Base-by-base conservation (phyloP, 129 eudicot genomes). In the Gnaphalium uliginosum region DNA sequence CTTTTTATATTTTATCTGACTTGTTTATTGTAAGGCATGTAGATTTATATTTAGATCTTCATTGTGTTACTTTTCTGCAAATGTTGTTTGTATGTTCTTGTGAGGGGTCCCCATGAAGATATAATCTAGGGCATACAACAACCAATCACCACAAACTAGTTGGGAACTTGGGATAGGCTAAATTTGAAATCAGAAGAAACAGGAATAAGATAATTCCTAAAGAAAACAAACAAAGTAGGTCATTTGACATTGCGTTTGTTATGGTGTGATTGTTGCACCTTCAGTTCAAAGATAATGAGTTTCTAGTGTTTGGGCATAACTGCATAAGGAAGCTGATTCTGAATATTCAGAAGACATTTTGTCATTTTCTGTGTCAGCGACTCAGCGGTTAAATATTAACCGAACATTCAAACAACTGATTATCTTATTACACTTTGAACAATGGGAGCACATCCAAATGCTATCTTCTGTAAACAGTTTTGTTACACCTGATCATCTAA, bases 61-160 rank as follows among this genome's bases (percentile, higher is more conserved):
- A 18, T 32, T 30, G n/a, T 70, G 33, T 21, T 9, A n/a, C 22
- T 46, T 46, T 4, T 70, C 56, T 78, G 21, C 57, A n/a, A 60
- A n/a, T 70, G 65, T 62, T 78, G 46, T 63, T 71, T 62, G 43
- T 46, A 61, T 46, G 53, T 61, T 70, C 33, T 26, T 26, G 70
- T 27, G n/a, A 56, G 64, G 33, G 76, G 69, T 63, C 21, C 70
- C 63, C 33, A 17, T 78, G 51, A 60, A 69, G 71, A 46, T 32
- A 23, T 60, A 17, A 60, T 78, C 56, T 17, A 74, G 57, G 69
- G 17, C 57, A 24, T 61, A 24, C 41, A 73, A 15, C 58, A 48
- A 39, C 26, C 41, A 23, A 60, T 11, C 69, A 74, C 59, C 56
- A 59, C 69, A 43, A 74, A 29, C 37, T 23, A 48, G 50, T 64